Evolutionary conservation across 352 stramenopile genomes (phyloP), one percentile per base, ranked within the genome.

Genomic region (Phytophthora citrophthora): DNA sequence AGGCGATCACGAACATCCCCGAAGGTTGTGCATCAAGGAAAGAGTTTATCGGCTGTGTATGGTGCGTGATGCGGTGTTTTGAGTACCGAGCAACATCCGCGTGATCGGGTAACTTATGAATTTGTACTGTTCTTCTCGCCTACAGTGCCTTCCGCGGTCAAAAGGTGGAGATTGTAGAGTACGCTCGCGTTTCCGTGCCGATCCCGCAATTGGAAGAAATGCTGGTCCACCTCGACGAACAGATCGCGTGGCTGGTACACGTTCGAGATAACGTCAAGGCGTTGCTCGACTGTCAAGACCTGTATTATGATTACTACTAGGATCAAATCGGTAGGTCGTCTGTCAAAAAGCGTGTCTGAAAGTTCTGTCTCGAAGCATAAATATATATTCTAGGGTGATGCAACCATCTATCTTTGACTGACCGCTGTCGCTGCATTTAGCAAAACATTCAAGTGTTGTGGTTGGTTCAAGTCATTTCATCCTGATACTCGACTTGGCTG

Each of bases 171-270:
- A 93, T 95, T 59, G 70, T 87, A 10, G 79, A 93, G 45, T 85
- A 95, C 49, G 71, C 81, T 39, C 90, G 75, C 49, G 71, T 86
- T 13, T 80, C 79, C 1, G 55, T 93, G 24, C 71, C 84, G 43
- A 89, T 95, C 45, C 82, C 86, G 41, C 84, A 90, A 47, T 47
- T 95, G 2, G 86, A 95, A 47, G 86, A 95, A 58, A 93, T 95
- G 72, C 59, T 93, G 20, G 65, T 63, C 15, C 83, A 86, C 40
- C 54, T 92, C 0, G 82, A 93, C 43, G 74, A 85, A 32, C 83
- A 90, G 34, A 75, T 90, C 27, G 72, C 70, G 44, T 85, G 75
- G 73, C 70, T 94, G 45, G 77, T 87, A 38, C 81, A 86, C 7
- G 71, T 89, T 26, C 83, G 86, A 38, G 78, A 93, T 71, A 92